Percentiles rank a stretch among this genome's conserved stretches.
Evolutionary conservation across 306 rosid genomes (phyloP).

Genomic region (Prinsepia uniflora): DNA sequence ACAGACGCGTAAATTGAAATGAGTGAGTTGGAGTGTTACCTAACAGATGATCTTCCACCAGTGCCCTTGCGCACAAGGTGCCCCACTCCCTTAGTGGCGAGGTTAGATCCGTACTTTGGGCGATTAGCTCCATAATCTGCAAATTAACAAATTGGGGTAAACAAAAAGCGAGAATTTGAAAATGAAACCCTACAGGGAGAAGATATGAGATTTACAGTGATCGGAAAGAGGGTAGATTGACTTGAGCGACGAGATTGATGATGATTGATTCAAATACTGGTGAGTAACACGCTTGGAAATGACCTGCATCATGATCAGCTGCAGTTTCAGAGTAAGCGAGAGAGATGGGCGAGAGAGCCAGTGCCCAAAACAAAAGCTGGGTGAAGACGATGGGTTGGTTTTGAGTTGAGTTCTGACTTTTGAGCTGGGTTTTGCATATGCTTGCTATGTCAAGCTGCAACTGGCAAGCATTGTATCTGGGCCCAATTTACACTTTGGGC

Average conservation of each 20-base stretch:
- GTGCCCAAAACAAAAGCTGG: conserved; percentile 2
- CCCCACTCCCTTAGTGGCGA: conserved; percentile 77
- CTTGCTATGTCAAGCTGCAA: not conserved
- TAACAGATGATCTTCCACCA: conserved; percentile 97
- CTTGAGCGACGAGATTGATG: conserved; percentile 44
- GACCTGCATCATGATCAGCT: conserved; percentile 69
- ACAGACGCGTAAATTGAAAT: conserved; percentile 1
- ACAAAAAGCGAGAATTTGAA: not conserved
- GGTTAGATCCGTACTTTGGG: conserved; percentile 56
- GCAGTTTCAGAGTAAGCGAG: conserved; percentile 17
- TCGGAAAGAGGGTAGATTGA: conserved; percentile 53
- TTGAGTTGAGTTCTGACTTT: not conserved
- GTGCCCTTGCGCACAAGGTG: conserved; percentile 96
- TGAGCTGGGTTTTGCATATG: not conserved
- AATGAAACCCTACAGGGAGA: conserved; percentile 15
- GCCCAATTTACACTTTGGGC: not conserved
- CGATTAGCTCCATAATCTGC: conserved; percentile 64
- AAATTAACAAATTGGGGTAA: conserved; percentile 7
- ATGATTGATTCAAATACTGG: conserved; percentile 41
- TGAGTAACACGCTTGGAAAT: conserved; percentile 66
- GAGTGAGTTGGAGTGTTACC: conserved; percentile 35
- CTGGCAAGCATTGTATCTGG: not conserved
- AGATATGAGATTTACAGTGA: conserved; percentile 35
- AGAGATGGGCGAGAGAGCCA: not conserved
- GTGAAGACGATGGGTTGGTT: not conserved